Evolutionary conservation across 2,329 filamentous ascomycete species (phyloP).

Genomic region (Penicillium psychrosexuale): DNA sequence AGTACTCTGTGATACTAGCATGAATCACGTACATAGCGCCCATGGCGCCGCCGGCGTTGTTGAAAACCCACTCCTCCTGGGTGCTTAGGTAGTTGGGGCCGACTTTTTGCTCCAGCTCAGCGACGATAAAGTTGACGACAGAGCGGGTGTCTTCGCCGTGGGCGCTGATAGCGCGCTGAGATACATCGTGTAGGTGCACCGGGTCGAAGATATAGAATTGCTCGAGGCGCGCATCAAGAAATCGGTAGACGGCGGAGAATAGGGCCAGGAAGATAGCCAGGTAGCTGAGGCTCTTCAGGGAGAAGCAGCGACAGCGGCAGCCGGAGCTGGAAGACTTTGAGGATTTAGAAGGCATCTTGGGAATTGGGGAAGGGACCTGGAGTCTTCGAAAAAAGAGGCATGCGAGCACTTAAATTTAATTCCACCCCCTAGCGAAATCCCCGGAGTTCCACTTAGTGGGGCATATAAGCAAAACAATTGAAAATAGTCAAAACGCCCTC

Average conservation of each 20-base stretch:
- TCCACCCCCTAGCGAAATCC: conserved; percentile 14
- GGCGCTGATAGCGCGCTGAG: conserved; percentile 60
- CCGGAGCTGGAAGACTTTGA: conserved; percentile 22
- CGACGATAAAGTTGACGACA: conserved; percentile 67
- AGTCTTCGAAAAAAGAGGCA: neutral
- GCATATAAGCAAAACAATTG: conserved; percentile 2
- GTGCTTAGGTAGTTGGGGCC: conserved; percentile 58
- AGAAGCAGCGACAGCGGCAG: conserved; percentile 26
- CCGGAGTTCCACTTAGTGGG: conserved; percentile 18
- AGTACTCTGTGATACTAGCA: conserved; percentile 85
- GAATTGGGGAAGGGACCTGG: neutral
- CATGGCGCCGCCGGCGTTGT: conserved; percentile 90
- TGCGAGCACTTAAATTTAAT: conserved; percentile 11
- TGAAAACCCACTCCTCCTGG: conserved; percentile 83
- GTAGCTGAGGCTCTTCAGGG: conserved; percentile 31
- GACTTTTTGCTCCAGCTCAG: conserved; percentile 58
- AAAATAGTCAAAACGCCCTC: neutral
- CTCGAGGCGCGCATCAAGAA: conserved; percentile 38
- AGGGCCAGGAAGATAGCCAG: conserved; percentile 36
- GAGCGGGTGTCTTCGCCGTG: conserved; percentile 73
- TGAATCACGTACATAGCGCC: conserved; percentile 88
- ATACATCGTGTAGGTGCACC: conserved; percentile 65
- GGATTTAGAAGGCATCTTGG: conserved; percentile 27
- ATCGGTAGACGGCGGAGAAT: conserved; percentile 37
- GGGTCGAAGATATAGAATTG: conserved; percentile 72